Evolutionary conservation across 495 filamentous ascomycete genomes (phyloP), one percentile per base, ranked within the genome.

Genomic region (Penicillium paradoxum): DNA sequence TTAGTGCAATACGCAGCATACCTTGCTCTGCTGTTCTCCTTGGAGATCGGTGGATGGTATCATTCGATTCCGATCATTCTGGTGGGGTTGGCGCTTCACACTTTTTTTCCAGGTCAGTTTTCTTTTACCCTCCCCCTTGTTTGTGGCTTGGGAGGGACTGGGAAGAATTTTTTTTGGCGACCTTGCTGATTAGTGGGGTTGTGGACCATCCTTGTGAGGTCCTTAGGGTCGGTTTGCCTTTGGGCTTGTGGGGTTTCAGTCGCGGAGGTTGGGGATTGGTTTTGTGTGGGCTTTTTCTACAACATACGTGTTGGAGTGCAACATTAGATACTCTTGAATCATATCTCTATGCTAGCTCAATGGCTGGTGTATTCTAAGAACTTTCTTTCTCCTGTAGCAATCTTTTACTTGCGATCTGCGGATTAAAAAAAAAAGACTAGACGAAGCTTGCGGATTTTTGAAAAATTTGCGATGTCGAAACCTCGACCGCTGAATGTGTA

Each of bases 1-100:
- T 92, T 79, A 97, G 91, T 96, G 87, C 91, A 92, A 97, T 97
- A 90, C 89, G 91, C 90, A 82, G 92, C 90, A 85, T 96, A 79
- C 79, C 77, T 59, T 64, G 64, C 70, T 65, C 45, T 51, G 48
- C 55, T 62, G 2, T n/a, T 34, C 61, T 55, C 54, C 52, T 42
- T 60, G 67, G 51, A 64, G 67, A 47, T 49, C 51, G 48, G 64
- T 65, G 70, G 64, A 65, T 69, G 79, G 83, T 85, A 90, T 83
- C 86, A 96, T 95, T 95, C 90, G 87, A 97, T 96, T 96, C 91
- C 88, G 89, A 92, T 93, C 83, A 93, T 83, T 90, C 87, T 86
- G 86, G 80, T 81, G 84, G 80, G 89, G 86, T 80, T 79, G 86
- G 80, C 80, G 83, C 83, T 88, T 88, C 84, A 80, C 63, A 63